These are phyloP conservation scores for Diplosphaera chodatii DNA, from an alignment of 139 green algal genomes.

Conservation along the genomic window DNA sequence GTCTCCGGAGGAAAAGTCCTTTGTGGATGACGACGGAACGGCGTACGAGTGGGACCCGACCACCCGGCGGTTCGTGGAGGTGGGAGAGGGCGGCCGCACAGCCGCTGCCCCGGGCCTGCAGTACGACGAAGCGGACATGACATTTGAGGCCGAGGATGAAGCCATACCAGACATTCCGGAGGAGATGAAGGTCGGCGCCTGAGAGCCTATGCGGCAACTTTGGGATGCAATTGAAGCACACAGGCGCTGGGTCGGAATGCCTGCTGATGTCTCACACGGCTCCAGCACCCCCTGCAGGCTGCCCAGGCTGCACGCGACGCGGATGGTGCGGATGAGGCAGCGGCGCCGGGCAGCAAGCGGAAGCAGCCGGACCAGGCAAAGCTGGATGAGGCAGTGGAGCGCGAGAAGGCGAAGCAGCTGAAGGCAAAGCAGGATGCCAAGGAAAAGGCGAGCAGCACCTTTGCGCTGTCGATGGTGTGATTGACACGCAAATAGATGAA, in stretches of 20 bases:
- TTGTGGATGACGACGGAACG: slow-evolving; percentile 94
- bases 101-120: slow-evolving; percentile 1
- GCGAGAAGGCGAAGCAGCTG: slow-evolving; percentile 6
- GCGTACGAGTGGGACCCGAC: slow-evolving; percentile 76
- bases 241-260: too few species aligned
- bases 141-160: slow-evolving; percentile 53
- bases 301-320: slow-evolving; percentile 1
- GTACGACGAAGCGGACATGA: slow-evolving; percentile 58
- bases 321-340: slow-evolving; percentile 5
- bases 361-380: slow-evolving; percentile 9
- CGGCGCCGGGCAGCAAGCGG: background rate
- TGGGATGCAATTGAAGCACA: too few species aligned
- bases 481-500: too few species aligned
- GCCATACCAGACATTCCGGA: slow-evolving; percentile 16
- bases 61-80: slow-evolving; percentile 69
- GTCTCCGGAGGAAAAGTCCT: slow-evolving; percentile 65
- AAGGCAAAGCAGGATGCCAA: slow-evolving; percentile 4
- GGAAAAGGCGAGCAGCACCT: slow-evolving; percentile 18
- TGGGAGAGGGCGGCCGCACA: slow-evolving; percentile 14
- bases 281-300: too few species aligned
- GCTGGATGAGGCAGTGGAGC: slow-evolving; percentile 5
- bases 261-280: too few species aligned
- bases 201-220: too few species aligned
- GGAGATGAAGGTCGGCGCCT: slow-evolving; percentile 3
- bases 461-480: too few species aligned